Percentiles rank a stretch among this genome's conserved stretches.
Conservation (phyloP, 495 filamentous ascomycete genomes). For the Xeromyces bisporus region DNA sequence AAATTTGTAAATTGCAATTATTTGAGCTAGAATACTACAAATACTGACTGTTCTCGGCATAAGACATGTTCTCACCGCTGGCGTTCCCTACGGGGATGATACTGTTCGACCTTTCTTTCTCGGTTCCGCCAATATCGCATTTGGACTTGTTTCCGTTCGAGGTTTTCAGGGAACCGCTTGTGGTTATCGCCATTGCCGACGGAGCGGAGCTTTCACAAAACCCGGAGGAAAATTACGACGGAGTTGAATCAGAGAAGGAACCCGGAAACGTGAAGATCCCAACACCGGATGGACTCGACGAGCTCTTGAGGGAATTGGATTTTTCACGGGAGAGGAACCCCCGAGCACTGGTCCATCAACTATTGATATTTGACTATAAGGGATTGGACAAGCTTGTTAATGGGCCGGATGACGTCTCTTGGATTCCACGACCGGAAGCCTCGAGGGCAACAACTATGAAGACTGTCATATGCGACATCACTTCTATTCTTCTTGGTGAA, state of each 20-base stretch:
- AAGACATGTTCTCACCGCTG: slow-evolving; percentile 89
- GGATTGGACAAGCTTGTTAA: slow-evolving; percentile 21
- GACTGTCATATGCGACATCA: slow-evolving; percentile 85
- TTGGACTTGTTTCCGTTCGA: slow-evolving; percentile 71
- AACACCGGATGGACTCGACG: slow-evolving; percentile 34
- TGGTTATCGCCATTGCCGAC: slow-evolving; percentile 66
- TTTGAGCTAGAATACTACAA: slow-evolving; percentile 9
- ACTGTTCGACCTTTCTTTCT: slow-evolving; percentile 75
- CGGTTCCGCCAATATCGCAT: slow-evolving; percentile 59
- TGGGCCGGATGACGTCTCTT: slow-evolving; percentile 37
- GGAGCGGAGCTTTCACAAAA: slow-evolving; percentile 36
- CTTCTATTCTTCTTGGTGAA: slow-evolving; percentile 66
- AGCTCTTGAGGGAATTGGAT: slow-evolving; percentile 50
- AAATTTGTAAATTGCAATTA: not conserved
- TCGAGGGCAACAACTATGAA: slow-evolving; percentile 82
- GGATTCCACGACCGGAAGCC: slow-evolving; percentile 53
- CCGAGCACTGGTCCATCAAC: slow-evolving; percentile 57
- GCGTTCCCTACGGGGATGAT: slow-evolving; percentile 81
- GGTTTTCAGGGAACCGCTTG: slow-evolving; percentile 60
- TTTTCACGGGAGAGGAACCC: slow-evolving; percentile 43
- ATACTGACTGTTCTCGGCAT: slow-evolving; percentile 9
- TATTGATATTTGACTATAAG: slow-evolving; percentile 61
- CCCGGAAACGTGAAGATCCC: slow-evolving; percentile 6
- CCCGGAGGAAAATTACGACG: slow-evolving; percentile 17
- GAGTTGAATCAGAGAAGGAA: slow-evolving; percentile 3